Evolutionary conservation across 1,284 basidiomycete genomes (phyloP).

Genomic region (Cryptococcus neoformans): DNA sequence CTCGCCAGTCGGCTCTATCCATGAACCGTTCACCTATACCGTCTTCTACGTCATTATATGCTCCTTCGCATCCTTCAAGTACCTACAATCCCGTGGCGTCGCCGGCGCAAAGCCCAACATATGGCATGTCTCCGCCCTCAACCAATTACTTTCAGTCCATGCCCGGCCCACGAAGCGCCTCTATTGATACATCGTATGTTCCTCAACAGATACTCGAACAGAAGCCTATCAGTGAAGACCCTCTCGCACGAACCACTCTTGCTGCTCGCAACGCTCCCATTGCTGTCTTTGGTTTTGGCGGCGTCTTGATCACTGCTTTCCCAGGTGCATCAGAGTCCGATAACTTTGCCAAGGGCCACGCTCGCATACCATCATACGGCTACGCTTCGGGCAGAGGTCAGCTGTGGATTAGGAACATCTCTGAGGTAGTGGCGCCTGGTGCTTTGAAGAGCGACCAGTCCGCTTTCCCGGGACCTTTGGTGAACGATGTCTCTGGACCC

Average conservation of each 20-base stretch:
- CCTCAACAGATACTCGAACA: conserved; percentile 46
- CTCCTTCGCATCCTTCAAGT: not conserved
- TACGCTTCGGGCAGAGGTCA: conserved; percentile 60
- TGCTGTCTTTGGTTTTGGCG: conserved; percentile 85
- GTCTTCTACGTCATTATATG: not conserved
- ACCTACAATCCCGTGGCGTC: conserved; percentile 19
- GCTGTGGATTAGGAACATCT: conserved; percentile 64
- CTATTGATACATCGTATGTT: conserved; percentile 58
- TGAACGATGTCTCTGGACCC: conserved; percentile 67
- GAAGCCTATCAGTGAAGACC: conserved; percentile 63
- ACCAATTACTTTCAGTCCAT: conserved; percentile 54
- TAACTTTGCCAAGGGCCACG: conserved; percentile 71
- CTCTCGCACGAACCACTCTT: conserved; percentile 67
- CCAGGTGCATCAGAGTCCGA: conserved; percentile 67
- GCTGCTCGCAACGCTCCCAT: conserved; percentile 62
- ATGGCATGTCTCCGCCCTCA: conserved; percentile 25
- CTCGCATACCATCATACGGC: conserved; percentile 53
- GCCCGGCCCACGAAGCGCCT: conserved; percentile 57
- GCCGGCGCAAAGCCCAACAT: conserved; percentile 22
- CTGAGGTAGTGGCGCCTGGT: conserved; percentile 65
- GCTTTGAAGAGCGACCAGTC: conserved; percentile 59
- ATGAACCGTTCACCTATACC: too few relatives aligned
- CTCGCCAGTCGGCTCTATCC: too few relatives aligned
- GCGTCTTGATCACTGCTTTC: conserved; percentile 80
- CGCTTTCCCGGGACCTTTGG: conserved; percentile 78